Base-by-base conservation (phyloP, 2,329 filamentous ascomycete genomes). In the Podosphaera fusca region DNA sequence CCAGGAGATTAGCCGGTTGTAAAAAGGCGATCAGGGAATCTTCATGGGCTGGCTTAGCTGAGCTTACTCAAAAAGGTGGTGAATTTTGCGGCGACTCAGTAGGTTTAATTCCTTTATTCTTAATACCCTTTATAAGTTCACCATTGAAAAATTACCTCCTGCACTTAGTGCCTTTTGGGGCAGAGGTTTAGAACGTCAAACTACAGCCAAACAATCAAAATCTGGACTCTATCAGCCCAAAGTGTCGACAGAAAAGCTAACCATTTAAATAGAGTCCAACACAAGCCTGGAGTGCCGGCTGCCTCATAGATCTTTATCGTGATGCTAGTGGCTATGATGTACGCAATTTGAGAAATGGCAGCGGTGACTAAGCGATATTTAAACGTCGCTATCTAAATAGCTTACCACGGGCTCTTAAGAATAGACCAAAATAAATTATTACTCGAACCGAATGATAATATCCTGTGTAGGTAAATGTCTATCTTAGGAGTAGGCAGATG, bases 271-370 rank as follows among this genome's bases (percentile, higher is more conserved):
- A 92, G 82, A 92, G 84, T 56, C 92, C 92, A 33, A 95, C 92
- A 0, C 92, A 98, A 70, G 85, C 92, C 56, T 98, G 92, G 92
- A 95, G 88, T 56, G 86, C 92, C 35, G 85, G 87, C 30, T 96
- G 92, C 69, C 74, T 98, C 66, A 86, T 98, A 65, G 92, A 98
- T 71, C 71, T 98, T 61, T 98, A 95, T 72, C 89, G 95, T 75
- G 92, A 98, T 69, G 90, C 87, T 21, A 38, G 14, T 3, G 38
- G 35, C 35, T 38, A 38, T 38, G 35, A 38, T 38, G 35, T 38
- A 38, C 35, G 35, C 5, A 38, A 38, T 38, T 38, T 38, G 35
- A 38, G 35, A 38, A 10, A 38, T 10, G 35, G 10, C 5, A 38
- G 5, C 10, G 6, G 10, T 6, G 35, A 38, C 10, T 38, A 10